Evolutionary conservation across 371 early-diverging fungal genomes (phyloP), one percentile per base, ranked within the genome.

Genomic region (Phascolomyces articulosus): DNA sequence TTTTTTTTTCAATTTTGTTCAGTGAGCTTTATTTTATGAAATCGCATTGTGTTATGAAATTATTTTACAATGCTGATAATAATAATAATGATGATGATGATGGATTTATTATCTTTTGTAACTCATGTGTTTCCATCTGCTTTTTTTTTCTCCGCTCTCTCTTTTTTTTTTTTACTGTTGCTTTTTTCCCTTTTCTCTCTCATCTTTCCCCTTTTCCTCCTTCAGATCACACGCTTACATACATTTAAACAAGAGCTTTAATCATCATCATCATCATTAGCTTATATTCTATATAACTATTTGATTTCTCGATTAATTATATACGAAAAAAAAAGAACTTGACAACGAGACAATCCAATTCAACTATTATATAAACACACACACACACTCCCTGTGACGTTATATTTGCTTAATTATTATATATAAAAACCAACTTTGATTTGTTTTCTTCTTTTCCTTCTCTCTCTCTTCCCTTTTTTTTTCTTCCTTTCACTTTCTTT

Each of bases 311-410:
- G 2, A 2, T 34, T 34, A 34, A 34, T 9, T 9, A 34, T 9
- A 34, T 0, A 6, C 11, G 11, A 9, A 9, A 6, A 6, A 16
- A 4, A 47, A 47, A 20, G 15, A 13, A 47, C 47, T 47, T 47
- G 51, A 51, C 51, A 51, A 51, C 51, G 51, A 23, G 51, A 20
- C 20, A 44, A 2, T 44, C 7, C 21, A 23, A 1, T 24, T n/a
- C 23, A 20, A 23, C 7, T 51, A 7, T 23, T 24, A 10, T 24
- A 18, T 20, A 10, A 18, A 23, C 21, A 51, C 23, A 10, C n/a
- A 24, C 23, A 51, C 6, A 34, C 6, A 51, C 51, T 51, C 51
- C 51, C n/a, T 51, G 51, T 51, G 51, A 51, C 51, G 51, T 51
- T 51, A 51, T 51, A 51, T 24, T 51, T 51, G 51, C n/a, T 51